Evolutionary conservation across 2,329 filamentous ascomycete species (phyloP), one percentile per base, ranked within the genome.

Genomic region (Chaetomium olivaceum): DNA sequence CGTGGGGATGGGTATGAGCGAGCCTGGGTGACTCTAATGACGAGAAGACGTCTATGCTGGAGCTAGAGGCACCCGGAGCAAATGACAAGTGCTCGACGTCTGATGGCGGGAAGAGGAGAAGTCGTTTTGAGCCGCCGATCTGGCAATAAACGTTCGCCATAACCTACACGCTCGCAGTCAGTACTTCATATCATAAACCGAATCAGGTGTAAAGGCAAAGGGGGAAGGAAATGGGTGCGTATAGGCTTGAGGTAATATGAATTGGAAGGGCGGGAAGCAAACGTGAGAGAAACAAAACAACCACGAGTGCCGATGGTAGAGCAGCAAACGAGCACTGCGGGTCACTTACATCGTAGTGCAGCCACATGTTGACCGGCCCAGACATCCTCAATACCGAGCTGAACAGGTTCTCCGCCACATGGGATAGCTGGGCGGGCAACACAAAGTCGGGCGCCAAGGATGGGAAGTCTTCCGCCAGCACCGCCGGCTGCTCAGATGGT

Each of bases 91-190:
- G 79, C 23, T 82, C 81, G 21, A 95, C 87, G 72, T 96, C 92
- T 2, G 82, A 80, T 0, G 93, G 93, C 1, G 91, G 92, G 74
- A 92, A 97, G 1, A 97, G 82, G 4, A 92, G 77, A 65, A 96
- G 82, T 31, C 85, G 84, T 74, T 95, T 96, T 0, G 84, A 83
- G 4, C 93, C 92, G 46, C 80, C 79, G 60, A 96, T 83, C 74
- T 97, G 93, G 72, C 89, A 92, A 67, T 95, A 89, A 3, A 96
- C 82, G 72, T 96, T 97, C 58, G 92, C 91, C 84, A 96, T 93
- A 19, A 95, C 91, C 85, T 91, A 16, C 16, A 21, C 16, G 55
- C 48, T 39, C 21, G 2, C 39, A n/a, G 64, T 58, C 43, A 69
- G 55, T 58, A 27, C 9, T 8, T 36, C 11, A 14, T n/a, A 51